phyloP scores from a whole-genome alignment of 768 basidiomycete species.

The Infundibulicybe gibba region DNA sequence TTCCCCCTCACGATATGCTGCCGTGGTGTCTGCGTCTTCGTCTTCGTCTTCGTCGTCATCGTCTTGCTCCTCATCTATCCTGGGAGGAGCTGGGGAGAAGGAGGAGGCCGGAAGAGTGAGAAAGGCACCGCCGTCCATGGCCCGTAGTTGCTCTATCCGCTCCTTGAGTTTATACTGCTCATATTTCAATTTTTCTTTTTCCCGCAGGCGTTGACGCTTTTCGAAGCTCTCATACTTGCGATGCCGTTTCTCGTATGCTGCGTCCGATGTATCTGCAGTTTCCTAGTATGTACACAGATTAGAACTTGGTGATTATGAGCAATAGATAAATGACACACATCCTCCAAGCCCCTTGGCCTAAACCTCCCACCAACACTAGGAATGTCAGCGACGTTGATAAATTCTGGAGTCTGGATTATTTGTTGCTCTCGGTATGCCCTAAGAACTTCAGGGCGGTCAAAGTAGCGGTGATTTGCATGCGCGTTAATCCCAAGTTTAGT shows the following conservation, averaged over 20 bases:
- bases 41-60: conserved; percentile 24
- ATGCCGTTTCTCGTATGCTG: conserved; percentile 78
- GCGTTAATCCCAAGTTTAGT: conserved; percentile 46
- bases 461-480: conserved; percentile 67
- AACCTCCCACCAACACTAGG: conserved; percentile 65
- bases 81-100: conserved; percentile 41
- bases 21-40: conserved; percentile 30
- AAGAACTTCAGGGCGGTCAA: conserved; percentile 75
- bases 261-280: conserved; percentile 72
- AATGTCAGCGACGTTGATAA: conserved; percentile 40
- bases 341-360: conserved; percentile 63
- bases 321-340: conserved; percentile 46
- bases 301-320: conserved; percentile 6
- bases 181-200: conserved; percentile 89
- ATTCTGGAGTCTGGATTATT: conserved; percentile 78
- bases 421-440: conserved; percentile 65
- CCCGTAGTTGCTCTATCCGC: conserved; percentile 77
- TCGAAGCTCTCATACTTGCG: conserved; percentile 85
- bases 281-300: conserved; percentile 30
- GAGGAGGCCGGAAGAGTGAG: conserved; percentile 54
- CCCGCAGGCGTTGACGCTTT: conserved; percentile 78
- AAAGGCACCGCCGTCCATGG: conserved; percentile 72
- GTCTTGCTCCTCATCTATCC: conserved; percentile 17
- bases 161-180: conserved; percentile 91
- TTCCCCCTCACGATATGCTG: conserved; percentile 60